phyloP scores from a whole-genome alignment of 192 early-diverging fungal species.

The Paraglomus brasilianum region DNA sequence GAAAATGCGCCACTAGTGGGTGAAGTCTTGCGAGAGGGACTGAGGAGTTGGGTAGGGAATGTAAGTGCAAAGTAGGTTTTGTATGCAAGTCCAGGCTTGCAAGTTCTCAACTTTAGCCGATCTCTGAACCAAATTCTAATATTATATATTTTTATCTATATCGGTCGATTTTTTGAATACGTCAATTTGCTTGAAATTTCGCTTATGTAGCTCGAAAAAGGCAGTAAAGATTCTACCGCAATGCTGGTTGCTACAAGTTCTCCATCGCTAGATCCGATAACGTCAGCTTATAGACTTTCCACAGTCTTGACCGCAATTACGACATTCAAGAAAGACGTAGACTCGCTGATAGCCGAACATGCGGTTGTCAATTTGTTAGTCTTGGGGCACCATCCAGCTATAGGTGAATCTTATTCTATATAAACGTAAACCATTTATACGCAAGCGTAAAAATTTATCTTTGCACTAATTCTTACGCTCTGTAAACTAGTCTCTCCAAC shows the following conservation, averaged over 20 bases:
- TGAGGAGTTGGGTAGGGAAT: conserved; percentile 49
- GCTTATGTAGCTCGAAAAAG: conserved; percentile 39
- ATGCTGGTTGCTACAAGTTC: conserved; percentile 31
- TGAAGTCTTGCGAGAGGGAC: conserved; percentile 39
- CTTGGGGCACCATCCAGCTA: conserved; percentile 50
- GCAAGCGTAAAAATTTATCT: conserved; percentile 22
- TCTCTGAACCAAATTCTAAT: background rate
- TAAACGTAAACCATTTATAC: background rate
- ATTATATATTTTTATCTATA: background rate
- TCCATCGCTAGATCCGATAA: conserved; percentile 33
- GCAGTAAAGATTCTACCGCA: conserved; percentile 51
- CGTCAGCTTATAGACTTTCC: conserved; percentile 49
- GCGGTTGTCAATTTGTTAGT: conserved; percentile 48
- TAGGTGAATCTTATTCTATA: conserved; percentile 35
- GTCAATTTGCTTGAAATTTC: background rate
- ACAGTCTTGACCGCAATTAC: conserved; percentile 51
- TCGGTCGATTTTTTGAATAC: background rate
- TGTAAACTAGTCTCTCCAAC: conserved; percentile 48
- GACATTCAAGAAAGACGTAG: conserved; percentile 37
- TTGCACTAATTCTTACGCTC: background rate
- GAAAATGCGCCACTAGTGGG: conserved; percentile 37
- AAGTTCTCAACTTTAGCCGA: background rate
- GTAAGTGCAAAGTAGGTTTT: conserved; percentile 28
- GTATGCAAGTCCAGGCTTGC: conserved; percentile 1
- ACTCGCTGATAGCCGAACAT: conserved; percentile 36